phyloP scores from a whole-genome alignment of 305 asterid species.

The Fraxinus nigra region DNA sequence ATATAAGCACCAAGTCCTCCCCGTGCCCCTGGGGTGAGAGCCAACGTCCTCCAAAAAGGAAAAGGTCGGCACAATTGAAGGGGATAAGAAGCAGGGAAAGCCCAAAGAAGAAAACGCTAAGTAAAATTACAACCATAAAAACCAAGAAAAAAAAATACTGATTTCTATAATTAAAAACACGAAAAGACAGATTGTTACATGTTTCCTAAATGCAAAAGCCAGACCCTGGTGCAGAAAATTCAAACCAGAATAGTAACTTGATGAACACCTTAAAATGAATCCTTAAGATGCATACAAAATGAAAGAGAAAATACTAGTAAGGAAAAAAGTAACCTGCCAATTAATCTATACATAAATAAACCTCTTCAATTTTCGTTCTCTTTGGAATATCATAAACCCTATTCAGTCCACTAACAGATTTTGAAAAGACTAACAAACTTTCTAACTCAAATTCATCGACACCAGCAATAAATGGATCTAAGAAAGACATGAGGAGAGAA shows the following conservation, averaged over 20 bases:
- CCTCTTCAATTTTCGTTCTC: background rate
- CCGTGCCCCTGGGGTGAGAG: background rate
- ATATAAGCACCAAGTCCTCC: background rate
- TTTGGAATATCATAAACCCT: background rate
- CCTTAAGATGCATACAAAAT: background rate
- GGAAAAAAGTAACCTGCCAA: background rate
- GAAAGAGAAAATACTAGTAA: background rate
- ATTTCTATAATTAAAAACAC: background rate
- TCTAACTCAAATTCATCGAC: background rate
- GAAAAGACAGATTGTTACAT: background rate
- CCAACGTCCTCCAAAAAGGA: background rate
- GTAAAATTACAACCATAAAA: background rate
- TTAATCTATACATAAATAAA: background rate
- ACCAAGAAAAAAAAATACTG: background rate
- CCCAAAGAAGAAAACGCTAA: background rate
- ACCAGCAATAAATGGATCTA: slow-evolving; percentile 5
- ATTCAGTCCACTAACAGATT: slow-evolving; percentile 1
- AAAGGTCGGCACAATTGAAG: background rate
- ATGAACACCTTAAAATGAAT: background rate
- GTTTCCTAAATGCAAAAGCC: background rate
- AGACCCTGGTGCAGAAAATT: background rate
- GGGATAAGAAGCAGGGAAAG: background rate
- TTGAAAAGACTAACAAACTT: slow-evolving; percentile 3
- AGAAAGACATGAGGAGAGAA: slow-evolving; percentile 11
- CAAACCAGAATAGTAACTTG: background rate